A percentile compares a stretch with the other conserved stretches of the same genome.
Conservation (phyloP, 345 rosid species). For the Hibiscus syriacus region DNA sequence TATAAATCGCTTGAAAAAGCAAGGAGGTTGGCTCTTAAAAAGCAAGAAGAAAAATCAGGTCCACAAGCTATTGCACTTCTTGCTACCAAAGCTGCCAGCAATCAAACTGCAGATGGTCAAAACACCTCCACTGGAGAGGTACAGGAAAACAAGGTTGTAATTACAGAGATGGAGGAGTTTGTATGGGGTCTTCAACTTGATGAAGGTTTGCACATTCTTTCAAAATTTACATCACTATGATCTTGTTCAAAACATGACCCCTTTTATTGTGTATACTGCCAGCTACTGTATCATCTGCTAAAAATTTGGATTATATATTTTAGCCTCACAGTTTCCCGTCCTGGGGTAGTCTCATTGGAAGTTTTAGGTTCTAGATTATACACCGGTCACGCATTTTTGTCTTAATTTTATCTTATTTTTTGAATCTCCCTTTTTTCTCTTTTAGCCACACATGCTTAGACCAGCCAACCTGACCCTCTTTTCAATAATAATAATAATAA, state of each 20-base stretch:
- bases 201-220: conserved; percentile 49
- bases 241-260: neutral
- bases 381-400: neutral
- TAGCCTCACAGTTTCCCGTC: neutral
- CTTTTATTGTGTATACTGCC: neutral
- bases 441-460: neutral
- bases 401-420: neutral
- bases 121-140: conserved; percentile 38
- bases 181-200: conserved; percentile 80
- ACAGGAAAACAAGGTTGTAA: conserved; percentile 74
- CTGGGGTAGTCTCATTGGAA: neutral
- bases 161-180: conserved; percentile 93
- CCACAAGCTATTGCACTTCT: conserved; percentile 74
- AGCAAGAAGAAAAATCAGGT: conserved; percentile 58
- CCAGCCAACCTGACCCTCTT: neutral
- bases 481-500: no score
- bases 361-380: conserved; percentile 5
- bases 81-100: conserved; percentile 36
- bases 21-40: conserved; percentile 73
- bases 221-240: neutral
- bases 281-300: neutral
- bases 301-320: neutral
- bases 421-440: neutral
- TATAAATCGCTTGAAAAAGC: conserved; percentile 71
- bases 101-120: conserved; percentile 41